Percentiles rank a stretch among this genome's conserved stretches.
Conservation (phyloP, 2,329 filamentous ascomycete genomes). For the Monosporascus sp. region DNA sequence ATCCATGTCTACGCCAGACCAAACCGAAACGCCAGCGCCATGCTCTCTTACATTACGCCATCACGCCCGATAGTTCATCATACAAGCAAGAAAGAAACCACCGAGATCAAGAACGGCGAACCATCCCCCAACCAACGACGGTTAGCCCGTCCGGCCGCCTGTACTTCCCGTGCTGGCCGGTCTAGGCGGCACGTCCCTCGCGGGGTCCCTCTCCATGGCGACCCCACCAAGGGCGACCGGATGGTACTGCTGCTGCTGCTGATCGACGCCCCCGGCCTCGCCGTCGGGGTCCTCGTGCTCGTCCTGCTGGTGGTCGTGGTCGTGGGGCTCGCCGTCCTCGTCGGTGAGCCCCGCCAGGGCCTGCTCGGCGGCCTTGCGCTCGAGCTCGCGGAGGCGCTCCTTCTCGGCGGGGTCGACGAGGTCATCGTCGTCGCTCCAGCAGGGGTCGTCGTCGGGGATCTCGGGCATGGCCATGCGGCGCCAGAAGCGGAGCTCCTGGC, state of each 20-base stretch:
- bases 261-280: conserved; percentile 16
- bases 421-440: conserved; percentile 62
- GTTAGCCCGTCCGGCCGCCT: conserved; percentile 23
- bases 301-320: conserved; percentile 14
- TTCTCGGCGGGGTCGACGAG: conserved; percentile 58
- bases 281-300: conserved; percentile 30
- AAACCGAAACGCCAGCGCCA: too few relatives aligned
- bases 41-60: too few relatives aligned
- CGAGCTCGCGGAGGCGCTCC: conserved; percentile 45
- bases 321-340: background rate
- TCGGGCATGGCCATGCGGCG: conserved; percentile 61
- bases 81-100: too few relatives aligned
- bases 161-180: conserved; percentile 37
- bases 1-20: too few relatives aligned
- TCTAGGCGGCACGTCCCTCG: conserved; percentile 28
- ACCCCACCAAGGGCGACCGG: conserved; percentile 33
- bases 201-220: conserved; percentile 36
- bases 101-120: too few relatives aligned
- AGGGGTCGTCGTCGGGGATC: conserved; percentile 50
- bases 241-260: background rate
- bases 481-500: conserved; percentile 61
- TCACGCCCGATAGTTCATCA: too few relatives aligned
- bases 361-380: conserved; percentile 38
- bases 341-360: conserved; percentile 28
- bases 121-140: too few relatives aligned